phyloP scores from a whole-genome alignment of 495 filamentous ascomycete species.

The Parachaetomium inaequale region DNA sequence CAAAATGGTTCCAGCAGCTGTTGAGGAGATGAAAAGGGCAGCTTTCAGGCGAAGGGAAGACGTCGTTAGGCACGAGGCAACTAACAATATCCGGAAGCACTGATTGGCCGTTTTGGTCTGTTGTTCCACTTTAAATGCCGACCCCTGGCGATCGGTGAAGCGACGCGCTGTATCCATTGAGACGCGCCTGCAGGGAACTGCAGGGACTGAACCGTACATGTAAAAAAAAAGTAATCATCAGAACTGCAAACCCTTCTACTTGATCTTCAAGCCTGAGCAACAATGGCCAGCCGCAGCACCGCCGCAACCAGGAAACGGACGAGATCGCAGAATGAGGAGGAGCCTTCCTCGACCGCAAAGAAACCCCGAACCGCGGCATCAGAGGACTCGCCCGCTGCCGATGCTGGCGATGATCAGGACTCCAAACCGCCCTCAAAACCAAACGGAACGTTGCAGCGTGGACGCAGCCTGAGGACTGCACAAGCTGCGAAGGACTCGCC shows the following conservation, averaged over 20 bases:
- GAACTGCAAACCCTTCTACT: no score
- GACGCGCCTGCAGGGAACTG: neutral
- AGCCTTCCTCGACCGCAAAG: slow-evolving; percentile 29
- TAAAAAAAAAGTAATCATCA: no score
- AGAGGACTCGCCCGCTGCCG: neutral
- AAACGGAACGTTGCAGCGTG: slow-evolving; percentile 22
- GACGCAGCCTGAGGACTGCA: neutral
- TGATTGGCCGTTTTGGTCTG: neutral
- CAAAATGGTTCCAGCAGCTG: no score
- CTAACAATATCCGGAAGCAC: no score
- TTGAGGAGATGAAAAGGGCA: no score
- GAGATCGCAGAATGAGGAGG: slow-evolving; percentile 19
- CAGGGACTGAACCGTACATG: no score
- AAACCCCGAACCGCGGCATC: slow-evolving; percentile 30
- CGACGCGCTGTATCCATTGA: neutral
- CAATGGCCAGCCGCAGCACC: slow-evolving; percentile 4
- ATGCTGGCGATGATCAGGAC: neutral
- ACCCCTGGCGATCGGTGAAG: neutral
- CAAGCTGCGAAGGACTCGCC: slow-evolving; percentile 1
- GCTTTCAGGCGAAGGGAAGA: neutral
- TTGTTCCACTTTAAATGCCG: neutral
- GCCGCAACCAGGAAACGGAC: slow-evolving; percentile 20
- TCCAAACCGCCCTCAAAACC: slow-evolving; percentile 21
- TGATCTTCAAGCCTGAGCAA: neutral
- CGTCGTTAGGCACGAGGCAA: no score